Base-by-base conservation (phyloP, 768 basidiomycete genomes). In the Mycena alexandri region DNA sequence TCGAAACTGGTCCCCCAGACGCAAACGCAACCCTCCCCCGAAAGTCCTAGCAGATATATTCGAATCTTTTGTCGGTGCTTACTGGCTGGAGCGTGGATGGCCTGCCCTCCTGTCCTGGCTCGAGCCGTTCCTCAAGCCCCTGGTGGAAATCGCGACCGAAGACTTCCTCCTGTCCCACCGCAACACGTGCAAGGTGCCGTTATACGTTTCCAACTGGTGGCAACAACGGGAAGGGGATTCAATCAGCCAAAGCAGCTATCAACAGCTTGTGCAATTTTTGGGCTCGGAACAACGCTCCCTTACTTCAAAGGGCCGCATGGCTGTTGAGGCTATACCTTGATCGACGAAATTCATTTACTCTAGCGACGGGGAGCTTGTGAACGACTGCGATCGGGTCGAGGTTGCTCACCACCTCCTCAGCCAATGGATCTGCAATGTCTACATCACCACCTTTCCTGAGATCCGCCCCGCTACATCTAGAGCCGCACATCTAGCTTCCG, bases 31-130 rank as follows among this genome's bases (percentile, higher is more conserved):
- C 10, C 46, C 72, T 9, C 79, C 78, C 2, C 79, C 79, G 0
- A 79, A 80, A 55, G 69, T 67, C 5, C 72, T 79, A 14, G 78
- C 76, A 9, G 77, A 80, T 59, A 70, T 80, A 16, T 78, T 80
- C 50, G 79, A 80, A 55, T 70, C 77, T 0, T 77, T 76, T 54
- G 68, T 63, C 19, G 78, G 79, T 9, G 78, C 78, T 2, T 69
- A 79, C 11, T 78, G 72, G 17, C 57, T 75, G n/a, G 73, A 77
- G 55, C 65, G 72, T 42, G 79, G 78, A 17, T 78, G 75, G 76
- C 42, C 61, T 19, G 68, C 54, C 22, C 69, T 76, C 1, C 59
- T 71, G 51, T 62, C 66, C 3, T 79, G 77, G 77, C 71, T 80
- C 6, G 58, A 66, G 22, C 58, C 52, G 2, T 64, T 78, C 25